These are phyloP conservation scores for Hevea brasiliensis DNA, from an alignment of 345 rosid species.

Conservation along the genomic window DNA sequence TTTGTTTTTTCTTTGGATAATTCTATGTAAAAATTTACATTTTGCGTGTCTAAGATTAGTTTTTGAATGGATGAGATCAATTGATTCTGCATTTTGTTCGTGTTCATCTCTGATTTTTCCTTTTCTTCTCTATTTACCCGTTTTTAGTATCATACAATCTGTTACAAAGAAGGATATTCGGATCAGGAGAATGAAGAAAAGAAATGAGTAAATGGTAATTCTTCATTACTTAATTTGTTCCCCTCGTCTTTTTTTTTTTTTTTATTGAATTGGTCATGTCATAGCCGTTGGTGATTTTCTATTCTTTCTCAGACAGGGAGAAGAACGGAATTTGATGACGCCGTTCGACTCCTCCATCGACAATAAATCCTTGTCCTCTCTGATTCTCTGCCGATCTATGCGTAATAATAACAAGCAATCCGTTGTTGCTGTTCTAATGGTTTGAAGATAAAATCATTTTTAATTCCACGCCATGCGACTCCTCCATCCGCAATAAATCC, in stretches of 20 bases:
- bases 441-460: conserved; percentile 1
- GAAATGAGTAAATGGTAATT: conserved; percentile 8
- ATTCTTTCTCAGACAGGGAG: not conserved
- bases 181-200: not conserved
- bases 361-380: not conserved
- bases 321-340: conserved; percentile 22
- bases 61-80: not conserved
- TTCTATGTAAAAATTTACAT: not conserved
- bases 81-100: no score
- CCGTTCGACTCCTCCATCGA: not conserved
- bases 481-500: not conserved
- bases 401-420: no score
- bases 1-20: not conserved
- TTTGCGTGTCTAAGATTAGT: not conserved
- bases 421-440: no score
- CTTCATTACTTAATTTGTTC: not conserved
- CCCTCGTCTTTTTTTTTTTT: not conserved
- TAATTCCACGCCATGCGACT: not conserved
- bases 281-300: not conserved
- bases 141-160: not conserved
- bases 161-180: not conserved
- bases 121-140: not conserved
- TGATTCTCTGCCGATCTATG: not conserved
- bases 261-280: not conserved
- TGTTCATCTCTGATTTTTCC: no score